phyloP scores from a whole-genome alignment of 371 early-diverging fungal species.

The Actinomortierella ambigua region DNA sequence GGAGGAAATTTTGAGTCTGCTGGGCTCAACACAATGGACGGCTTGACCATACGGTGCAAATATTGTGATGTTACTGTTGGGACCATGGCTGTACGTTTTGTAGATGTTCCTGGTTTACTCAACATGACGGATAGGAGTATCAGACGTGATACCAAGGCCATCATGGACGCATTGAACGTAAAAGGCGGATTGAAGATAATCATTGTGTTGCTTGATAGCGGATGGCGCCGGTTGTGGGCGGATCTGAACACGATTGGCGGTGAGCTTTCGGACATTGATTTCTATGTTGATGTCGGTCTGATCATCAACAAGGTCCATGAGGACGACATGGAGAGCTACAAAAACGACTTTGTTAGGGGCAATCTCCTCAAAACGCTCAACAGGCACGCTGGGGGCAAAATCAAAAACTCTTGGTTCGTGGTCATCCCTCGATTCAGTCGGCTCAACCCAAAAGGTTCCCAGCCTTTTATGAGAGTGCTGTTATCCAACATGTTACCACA shows the following conservation, averaged over 20 bases:
- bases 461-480: too few species aligned
- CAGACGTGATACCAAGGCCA: background rate
- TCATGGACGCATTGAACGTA: background rate
- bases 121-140: background rate
- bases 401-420: background rate
- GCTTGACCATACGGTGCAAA: background rate
- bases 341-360: background rate
- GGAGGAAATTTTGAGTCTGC: too few species aligned
- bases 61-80: background rate
- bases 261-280: background rate
- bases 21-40: too few species aligned
- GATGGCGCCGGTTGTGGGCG: background rate
- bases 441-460: background rate
- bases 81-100: background rate
- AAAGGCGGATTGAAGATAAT: background rate
- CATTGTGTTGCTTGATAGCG: background rate
- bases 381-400: background rate
- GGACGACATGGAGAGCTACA: conserved; percentile 6
- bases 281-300: conserved; percentile 1
- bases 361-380: conserved; percentile 5
- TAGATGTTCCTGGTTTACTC: background rate
- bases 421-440: background rate
- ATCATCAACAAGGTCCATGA: conserved; percentile 7
- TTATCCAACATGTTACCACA: too few species aligned
- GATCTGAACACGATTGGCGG: conserved; percentile 2